Evolutionary conservation across 1,139 yeast species (phyloP).

Genomic region (Suhomyces bolitotheri): DNA sequence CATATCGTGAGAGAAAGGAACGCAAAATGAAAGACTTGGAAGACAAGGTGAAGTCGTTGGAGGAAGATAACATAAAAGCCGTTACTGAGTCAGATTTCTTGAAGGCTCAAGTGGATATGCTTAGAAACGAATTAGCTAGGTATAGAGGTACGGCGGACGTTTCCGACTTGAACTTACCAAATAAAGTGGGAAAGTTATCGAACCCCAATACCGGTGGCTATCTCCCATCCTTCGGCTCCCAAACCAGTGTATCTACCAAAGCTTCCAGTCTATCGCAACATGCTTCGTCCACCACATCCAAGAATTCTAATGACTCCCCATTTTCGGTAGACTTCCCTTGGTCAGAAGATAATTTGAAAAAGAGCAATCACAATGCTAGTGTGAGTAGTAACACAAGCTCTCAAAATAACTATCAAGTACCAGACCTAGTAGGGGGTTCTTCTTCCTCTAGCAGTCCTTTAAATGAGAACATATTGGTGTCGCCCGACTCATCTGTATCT

Average conservation of each 20-base stretch:
- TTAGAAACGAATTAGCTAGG: conserved; percentile 69
- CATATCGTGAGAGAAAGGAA: conserved; percentile 93
- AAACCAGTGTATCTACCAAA: conserved; percentile 17
- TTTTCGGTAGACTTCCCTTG: conserved; percentile 38
- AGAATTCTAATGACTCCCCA: conserved; percentile 6
- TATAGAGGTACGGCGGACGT: conserved; percentile 52
- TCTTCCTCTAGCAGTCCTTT: conserved; percentile 42
- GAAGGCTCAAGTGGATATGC: conserved; percentile 70
- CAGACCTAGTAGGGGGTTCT: conserved; percentile 37
- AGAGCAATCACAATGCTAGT: conserved; percentile 6
- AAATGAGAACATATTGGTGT: conserved; percentile 39
- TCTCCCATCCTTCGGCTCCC: conserved; percentile 19
- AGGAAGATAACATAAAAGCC: conserved; percentile 64
- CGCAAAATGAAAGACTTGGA: conserved; percentile 83
- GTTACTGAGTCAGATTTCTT: conserved; percentile 72
- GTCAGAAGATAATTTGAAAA: conserved; percentile 28
- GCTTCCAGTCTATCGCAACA: conserved; percentile 7
- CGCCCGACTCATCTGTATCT: conserved; percentile 36
- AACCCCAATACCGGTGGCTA: conserved; percentile 25
- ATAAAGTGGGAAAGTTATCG: conserved; percentile 34
- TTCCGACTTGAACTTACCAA: conserved; percentile 37
- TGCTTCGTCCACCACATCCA: conserved; percentile 3
- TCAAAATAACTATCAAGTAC: conserved; percentile 20
- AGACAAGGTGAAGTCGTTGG: conserved; percentile 68
- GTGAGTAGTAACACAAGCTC: conserved; percentile 10